Base-by-base conservation (phyloP, 192 early-diverging fungal genomes). In the Backusella psychrophila region DNA sequence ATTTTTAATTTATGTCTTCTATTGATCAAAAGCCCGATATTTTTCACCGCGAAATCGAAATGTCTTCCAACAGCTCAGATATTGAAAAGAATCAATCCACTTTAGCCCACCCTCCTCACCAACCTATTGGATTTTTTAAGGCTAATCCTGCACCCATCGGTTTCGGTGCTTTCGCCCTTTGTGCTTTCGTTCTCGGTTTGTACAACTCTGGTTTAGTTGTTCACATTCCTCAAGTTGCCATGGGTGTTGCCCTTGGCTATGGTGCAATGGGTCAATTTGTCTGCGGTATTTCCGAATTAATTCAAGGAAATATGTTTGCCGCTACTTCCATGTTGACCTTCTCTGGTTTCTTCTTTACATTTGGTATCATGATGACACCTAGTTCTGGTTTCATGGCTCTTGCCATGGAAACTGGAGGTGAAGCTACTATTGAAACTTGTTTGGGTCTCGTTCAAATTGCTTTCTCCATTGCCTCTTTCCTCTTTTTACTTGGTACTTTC, bases 281-380 rank as follows among this genome's bases (percentile, higher is more conserved):
- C 38, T 63, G 68, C 38, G 63, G 69, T 46, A 42, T 80, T 38
- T 17, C 9, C 23, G 78, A 80, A 36, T 9, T 75, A 7, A 26
- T 63, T 66, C 67, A 71, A 36, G 78, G 78, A 31, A 75, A 80
- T 53, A 72, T 70, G 39, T 74, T 74, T 33, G 59, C 36, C 75
- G 78, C 73, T 52, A 80, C 78, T 52, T 19, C 74, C 21, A 75
- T 80, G 56, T n/a, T 52, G n/a, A 70, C 69, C 8, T 74, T 53
- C 41, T 38, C 74, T 42, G 74, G 78, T 31, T 80, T 80, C 44
- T 80, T 66, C 52, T 67, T 80, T 21, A 53, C 78, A 15, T 80
- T 75, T 15, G 69, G 73, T 36, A 72, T 80, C 33, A 75, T 80
- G 73, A 66, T 80, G 56, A 41, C 41, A 31, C 78, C 78, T 34